Base-by-base conservation (phyloP, 331 rosid species). In the Quercus phellos region DNA sequence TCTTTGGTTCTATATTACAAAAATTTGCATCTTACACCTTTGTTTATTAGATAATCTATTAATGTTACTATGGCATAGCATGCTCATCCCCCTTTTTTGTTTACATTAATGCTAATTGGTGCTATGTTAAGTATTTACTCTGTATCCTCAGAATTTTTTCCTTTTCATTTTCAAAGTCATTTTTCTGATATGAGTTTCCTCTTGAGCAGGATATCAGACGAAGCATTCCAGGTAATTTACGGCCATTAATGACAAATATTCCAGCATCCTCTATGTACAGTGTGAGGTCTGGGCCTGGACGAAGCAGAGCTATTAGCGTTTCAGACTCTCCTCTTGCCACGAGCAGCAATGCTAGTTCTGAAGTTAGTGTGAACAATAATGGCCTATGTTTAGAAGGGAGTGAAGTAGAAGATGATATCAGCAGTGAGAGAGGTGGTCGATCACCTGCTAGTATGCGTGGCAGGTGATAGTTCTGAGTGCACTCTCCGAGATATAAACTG, bases 211-310 rank as follows among this genome's bases (percentile, higher is more conserved):
- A 94, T 83, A 90, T 94, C 85, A 88, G 98, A 87, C 87, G 94
- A 86, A 88, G 82, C 84, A 91, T 92, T 85, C 96, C 98, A 38
- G 94, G 93, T 72, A 91, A 84, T 81, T 77, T 94, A 75, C 90
- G 98, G 75, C 98, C 98, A n/a, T 81, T 91, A 78, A 94, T 94
- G 97, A 94, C 97, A 81, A 94, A 94, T 81, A 94, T 94, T 80
- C 98, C 98, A 34, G 97, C 98, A 74, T 94, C 98, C 59, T 91
- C 98, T 35, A 85, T 94, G 97, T 90, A 91, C 77, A 94, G 97
- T 27, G 96, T 94, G 88, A 87, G 98, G 83, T 89, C 96, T 30
- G 97, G 97, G 74, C 86, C 96, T 66, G 87, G 88, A 22, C 91
- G 96, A 78, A 86, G 97, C 85, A 89, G 93, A 86, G 87, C 96